Percentiles rank a stretch among this genome's conserved stretches.
These are phyloP conservation scores for Fraxinus floribunda DNA, from an alignment of 305 asterid genomes.

Conservation along the genomic window DNA sequence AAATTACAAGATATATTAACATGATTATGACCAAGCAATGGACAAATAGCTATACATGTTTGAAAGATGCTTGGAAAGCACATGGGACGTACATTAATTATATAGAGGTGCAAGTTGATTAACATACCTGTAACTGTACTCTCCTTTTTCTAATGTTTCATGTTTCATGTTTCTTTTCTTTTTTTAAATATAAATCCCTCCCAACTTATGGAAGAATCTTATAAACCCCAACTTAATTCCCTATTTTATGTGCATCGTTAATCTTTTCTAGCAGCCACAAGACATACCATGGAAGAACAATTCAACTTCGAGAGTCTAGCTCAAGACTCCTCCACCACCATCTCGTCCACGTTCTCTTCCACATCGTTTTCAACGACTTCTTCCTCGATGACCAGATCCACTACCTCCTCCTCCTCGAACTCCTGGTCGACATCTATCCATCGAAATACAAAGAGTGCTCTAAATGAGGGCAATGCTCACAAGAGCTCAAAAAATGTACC, in stretches of 20 bases:
- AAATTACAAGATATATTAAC: no score
- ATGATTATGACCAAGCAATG: neutral
- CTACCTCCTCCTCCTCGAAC: conserved; percentile 23
- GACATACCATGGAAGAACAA: conserved; percentile 43
- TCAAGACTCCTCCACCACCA: conserved; percentile 32
- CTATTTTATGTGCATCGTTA: conserved; percentile 37
- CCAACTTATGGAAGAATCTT: conserved; percentile 17
- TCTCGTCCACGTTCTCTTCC: neutral
- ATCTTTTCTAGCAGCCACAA: conserved; percentile 30
- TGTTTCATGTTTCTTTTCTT: conserved; percentile 7
- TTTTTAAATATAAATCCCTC: conserved; percentile 29
- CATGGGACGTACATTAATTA: neutral
- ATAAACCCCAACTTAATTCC: conserved; percentile 26
- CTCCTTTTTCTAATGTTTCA: neutral
- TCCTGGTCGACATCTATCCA: neutral
- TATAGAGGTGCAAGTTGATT: neutral
- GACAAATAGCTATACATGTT: neutral
- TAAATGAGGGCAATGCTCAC: neutral
- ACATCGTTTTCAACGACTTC: neutral
- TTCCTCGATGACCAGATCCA: conserved; percentile 16
- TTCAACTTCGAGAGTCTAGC: conserved; percentile 33
- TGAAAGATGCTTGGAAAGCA: neutral
- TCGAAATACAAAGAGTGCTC: neutral
- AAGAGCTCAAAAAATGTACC: neutral
- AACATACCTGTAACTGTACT: neutral